Conservation (phyloP, 345 rosid genomes). For the Linum usitatissimum region DNA sequence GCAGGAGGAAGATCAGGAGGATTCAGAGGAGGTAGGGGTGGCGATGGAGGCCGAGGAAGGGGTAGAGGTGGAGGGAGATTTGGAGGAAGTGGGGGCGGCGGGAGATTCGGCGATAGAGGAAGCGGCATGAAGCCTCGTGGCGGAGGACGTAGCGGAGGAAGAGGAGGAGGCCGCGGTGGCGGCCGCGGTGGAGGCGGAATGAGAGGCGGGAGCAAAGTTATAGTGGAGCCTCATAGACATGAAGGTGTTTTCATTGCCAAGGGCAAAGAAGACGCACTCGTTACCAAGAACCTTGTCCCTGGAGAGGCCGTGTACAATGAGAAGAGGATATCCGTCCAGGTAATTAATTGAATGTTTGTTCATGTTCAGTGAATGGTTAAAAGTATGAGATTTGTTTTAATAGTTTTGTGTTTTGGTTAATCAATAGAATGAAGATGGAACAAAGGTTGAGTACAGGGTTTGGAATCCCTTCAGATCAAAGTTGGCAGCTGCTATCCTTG, state of each 20-base stretch:
- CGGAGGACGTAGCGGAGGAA: slow-evolving; percentile 20
- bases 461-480: slow-evolving; percentile 99
- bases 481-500: slow-evolving; percentile 92
- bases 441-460: slow-evolving; percentile 77
- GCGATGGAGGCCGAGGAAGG: slow-evolving; percentile 22
- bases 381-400: neutral
- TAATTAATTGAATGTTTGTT: neutral
- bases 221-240: slow-evolving; percentile 14
- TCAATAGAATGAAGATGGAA: slow-evolving; percentile 89
- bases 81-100: slow-evolving; percentile 33
- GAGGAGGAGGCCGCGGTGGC: slow-evolving; percentile 29
- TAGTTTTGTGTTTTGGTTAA: neutral
- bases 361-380: neutral
- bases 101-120: slow-evolving; percentile 16
- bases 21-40: slow-evolving; percentile 23
- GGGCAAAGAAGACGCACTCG: slow-evolving; percentile 16
- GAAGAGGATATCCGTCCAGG: slow-evolving; percentile 9
- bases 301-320: slow-evolving; percentile 14
- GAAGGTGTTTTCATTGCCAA: slow-evolving; percentile 13
- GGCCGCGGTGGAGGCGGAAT: slow-evolving; percentile 59
- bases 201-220: slow-evolving; percentile 26
- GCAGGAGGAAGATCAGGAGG: slow-evolving; percentile 15
- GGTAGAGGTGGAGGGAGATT: slow-evolving; percentile 35
- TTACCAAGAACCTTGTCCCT: slow-evolving; percentile 12
- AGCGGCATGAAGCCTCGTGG: slow-evolving; percentile 31